Conservation (phyloP, 2,329 filamentous ascomycete genomes). For the Fusarium nurragi region DNA sequence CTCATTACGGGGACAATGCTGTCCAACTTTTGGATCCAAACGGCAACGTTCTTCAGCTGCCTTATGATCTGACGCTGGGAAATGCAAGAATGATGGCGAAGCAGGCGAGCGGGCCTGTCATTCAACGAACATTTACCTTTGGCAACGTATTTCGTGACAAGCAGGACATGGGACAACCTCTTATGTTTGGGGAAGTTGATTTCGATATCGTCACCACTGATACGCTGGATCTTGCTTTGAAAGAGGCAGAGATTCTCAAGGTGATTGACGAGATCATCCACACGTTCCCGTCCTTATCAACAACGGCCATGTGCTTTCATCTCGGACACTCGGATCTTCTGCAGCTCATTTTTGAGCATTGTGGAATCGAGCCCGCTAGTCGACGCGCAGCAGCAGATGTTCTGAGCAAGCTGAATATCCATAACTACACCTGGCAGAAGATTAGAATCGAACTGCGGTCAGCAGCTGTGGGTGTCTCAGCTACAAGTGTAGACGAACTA, state of each 20-base stretch:
- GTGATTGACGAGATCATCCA: slow-evolving; percentile 91
- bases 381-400: slow-evolving; percentile 80
- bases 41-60: slow-evolving; percentile 91
- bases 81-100: slow-evolving; percentile 86
- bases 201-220: slow-evolving; percentile 94
- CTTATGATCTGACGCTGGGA: slow-evolving; percentile 90
- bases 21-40: slow-evolving; percentile 83
- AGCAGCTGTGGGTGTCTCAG: slow-evolving; percentile 82
- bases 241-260: slow-evolving; percentile 94
- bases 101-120: slow-evolving; percentile 65
- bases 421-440: slow-evolving; percentile 82
- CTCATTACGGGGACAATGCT: slow-evolving; percentile 77
- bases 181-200: slow-evolving; percentile 87
- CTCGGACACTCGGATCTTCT: slow-evolving; percentile 89
- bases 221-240: slow-evolving; percentile 82
- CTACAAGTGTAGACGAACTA: slow-evolving; percentile 90
- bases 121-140: slow-evolving; percentile 85
- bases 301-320: slow-evolving; percentile 84
- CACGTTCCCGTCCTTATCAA: slow-evolving; percentile 78
- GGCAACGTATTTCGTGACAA: slow-evolving; percentile 87
- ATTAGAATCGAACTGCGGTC: slow-evolving; percentile 84
- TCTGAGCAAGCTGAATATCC: slow-evolving; percentile 86
- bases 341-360: slow-evolving; percentile 89
- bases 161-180: slow-evolving; percentile 81
- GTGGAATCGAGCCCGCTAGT: slow-evolving; percentile 76